Percentiles rank a stretch among this genome's conserved stretches.
Conservation (phyloP, 495 filamentous ascomycete genomes). For the Umbilicaria muhlenbergii region DNA sequence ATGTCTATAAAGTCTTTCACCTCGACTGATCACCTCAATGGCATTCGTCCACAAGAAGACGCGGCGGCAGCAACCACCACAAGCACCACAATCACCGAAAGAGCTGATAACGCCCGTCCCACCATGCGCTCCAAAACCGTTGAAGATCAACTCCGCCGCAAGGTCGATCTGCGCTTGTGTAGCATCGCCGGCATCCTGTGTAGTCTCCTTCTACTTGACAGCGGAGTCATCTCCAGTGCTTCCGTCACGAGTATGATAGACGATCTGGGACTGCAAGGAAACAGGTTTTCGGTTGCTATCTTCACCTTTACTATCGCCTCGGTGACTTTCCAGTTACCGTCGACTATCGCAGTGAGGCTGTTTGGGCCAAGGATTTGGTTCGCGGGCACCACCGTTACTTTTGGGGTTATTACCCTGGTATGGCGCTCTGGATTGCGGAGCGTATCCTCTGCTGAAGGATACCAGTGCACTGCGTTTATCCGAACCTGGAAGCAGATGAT, state of each 20-base stretch:
- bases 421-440: not conserved
- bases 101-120: too few relatives aligned
- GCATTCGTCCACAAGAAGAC: not conserved
- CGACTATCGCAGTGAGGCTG: slow-evolving; percentile 51
- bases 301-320: slow-evolving; percentile 67
- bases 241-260: slow-evolving; percentile 58
- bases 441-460: not conserved
- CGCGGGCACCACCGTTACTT: slow-evolving; percentile 45
- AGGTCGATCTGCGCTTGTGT: slow-evolving; percentile 60
- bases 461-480: slow-evolving; percentile 46
- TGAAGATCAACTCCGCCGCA: slow-evolving; percentile 36
- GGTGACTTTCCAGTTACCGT: slow-evolving; percentile 61
- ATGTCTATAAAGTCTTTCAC: not conserved
- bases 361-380: slow-evolving; percentile 59
- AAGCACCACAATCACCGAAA: too few relatives aligned
- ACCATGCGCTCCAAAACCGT: slow-evolving; percentile 1
- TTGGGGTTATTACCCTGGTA: slow-evolving; percentile 52
- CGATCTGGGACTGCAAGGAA: slow-evolving; percentile 47
- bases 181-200: slow-evolving; percentile 60
- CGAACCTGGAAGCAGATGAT: slow-evolving; percentile 62
- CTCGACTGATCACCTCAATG: not conserved
- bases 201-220: slow-evolving; percentile 57
- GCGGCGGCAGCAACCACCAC: too few relatives aligned
- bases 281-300: slow-evolving; percentile 55
- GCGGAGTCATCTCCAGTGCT: slow-evolving; percentile 60